Percentiles rank a stretch among this genome's conserved stretches.
phyloP scores from a whole-genome alignment of 768 basidiomycete genomes.

The Leccinum truebloodii region DNA sequence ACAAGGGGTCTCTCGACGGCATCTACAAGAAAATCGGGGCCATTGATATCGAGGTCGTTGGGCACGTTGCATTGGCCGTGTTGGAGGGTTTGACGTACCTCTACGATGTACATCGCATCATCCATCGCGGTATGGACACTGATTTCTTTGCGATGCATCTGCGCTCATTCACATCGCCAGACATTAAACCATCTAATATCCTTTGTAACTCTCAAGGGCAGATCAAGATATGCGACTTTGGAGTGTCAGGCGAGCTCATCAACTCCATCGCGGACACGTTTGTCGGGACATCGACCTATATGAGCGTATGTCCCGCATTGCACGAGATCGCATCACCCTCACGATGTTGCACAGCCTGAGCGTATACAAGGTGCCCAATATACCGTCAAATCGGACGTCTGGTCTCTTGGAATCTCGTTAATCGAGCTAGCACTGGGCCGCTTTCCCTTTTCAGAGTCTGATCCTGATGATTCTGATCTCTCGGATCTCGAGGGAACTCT shows the following conservation, averaged over 20 bases:
- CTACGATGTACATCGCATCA: conserved; percentile 96
- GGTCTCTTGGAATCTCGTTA: conserved; percentile 96
- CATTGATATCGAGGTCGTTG: conserved; percentile 90
- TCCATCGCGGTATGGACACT: conserved; percentile 85
- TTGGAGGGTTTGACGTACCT: conserved; percentile 95
- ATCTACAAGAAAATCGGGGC: conserved; percentile 97
- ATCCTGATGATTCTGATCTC: conserved; percentile 71
- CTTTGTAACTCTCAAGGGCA: conserved; percentile 91
- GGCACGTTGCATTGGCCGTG: conserved; percentile 92
- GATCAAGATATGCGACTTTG: conserved; percentile 99
- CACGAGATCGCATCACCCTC: conserved; percentile 15
- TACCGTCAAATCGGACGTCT: conserved; percentile 98
- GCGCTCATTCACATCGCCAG: conserved; percentile 44
- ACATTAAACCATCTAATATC: conserved; percentile 99
- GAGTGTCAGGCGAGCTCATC: conserved; percentile 97
- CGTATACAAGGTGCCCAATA: conserved; percentile 99
- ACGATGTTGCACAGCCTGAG: conserved; percentile 69
- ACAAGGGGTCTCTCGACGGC: conserved; percentile 90
- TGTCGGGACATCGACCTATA: conserved; percentile 98
- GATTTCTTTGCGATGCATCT: neutral
- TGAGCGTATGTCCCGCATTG: conserved; percentile 74
- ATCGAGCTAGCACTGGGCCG: conserved; percentile 96
- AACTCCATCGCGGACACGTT: conserved; percentile 99
- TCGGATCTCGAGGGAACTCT: conserved; percentile 82
- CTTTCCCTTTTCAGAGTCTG: conserved; percentile 91